phyloP scores from a whole-genome alignment of 2,329 filamentous ascomycete species.

The Moelleriella libera region DNA sequence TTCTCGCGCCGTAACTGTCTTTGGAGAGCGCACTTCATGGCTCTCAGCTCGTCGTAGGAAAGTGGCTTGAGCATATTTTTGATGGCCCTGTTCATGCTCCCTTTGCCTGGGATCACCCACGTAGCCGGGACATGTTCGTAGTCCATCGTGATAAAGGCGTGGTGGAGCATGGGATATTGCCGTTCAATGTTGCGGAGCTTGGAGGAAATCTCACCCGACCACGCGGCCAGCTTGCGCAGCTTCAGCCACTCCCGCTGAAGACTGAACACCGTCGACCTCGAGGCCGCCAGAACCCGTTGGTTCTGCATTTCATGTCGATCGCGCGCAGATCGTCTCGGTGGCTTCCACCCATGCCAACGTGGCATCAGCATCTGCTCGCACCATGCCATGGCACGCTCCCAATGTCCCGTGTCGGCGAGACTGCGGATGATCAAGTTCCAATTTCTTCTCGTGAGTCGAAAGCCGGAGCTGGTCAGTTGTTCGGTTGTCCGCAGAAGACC shows the following conservation, averaged over 20 bases:
- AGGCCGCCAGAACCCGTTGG: constrained; percentile 17
- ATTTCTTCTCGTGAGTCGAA: constrained; percentile 58
- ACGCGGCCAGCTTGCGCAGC: constrained; percentile 30
- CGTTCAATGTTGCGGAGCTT: constrained; percentile 22
- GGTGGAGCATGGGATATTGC: constrained; percentile 24
- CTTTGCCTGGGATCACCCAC: constrained; percentile 10
- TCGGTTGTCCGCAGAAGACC: constrained; percentile 37
- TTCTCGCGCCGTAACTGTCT: constrained; percentile 6
- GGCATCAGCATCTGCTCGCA: constrained; percentile 71
- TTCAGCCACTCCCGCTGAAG: constrained; percentile 36
- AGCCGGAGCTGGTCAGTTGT: constrained; percentile 50
- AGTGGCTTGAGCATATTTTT: constrained; percentile 14
- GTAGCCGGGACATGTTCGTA: constrained; percentile 13
- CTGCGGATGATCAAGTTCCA: constrained; percentile 68
- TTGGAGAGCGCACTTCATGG: constrained; percentile 10
- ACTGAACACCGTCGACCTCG: constrained; percentile 27
- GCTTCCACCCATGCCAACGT: constrained; percentile 60
- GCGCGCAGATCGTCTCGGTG: constrained; percentile 8
- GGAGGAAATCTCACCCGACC: constrained; percentile 30
- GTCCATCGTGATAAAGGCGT: constrained; percentile 23
- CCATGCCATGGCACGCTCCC: constrained; percentile 53
- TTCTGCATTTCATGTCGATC: constrained; percentile 23
- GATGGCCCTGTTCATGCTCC: constrained; percentile 14
- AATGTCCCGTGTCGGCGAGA: constrained; percentile 45
- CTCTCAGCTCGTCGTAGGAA: constrained; percentile 14